Base-by-base conservation (phyloP, 2,329 filamentous ascomycete species). In the Colletotrichum brevisporum region DNA sequence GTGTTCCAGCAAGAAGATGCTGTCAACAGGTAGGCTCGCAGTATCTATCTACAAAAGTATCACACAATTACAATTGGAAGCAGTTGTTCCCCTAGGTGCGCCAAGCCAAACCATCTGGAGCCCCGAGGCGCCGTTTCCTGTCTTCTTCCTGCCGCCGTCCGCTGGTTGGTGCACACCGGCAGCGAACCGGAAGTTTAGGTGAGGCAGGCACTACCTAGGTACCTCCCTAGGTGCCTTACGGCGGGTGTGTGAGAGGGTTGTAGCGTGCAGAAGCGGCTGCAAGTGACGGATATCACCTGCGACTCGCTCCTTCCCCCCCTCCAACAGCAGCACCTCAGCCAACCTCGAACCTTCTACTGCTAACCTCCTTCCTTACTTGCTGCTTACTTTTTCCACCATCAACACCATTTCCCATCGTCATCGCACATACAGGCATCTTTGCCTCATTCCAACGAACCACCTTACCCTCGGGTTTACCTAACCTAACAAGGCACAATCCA, bases 201-300 rank as follows among this genome's bases (percentile, higher is more conserved):
- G 18, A 48, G 45, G 45, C 18, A 48, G n/a, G 18, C 9, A n/a
- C 13, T 43, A 43, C 41, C 15, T 43, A 15, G 41, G 16, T 43
- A 15, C 41, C 41, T n/a, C 13, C 41, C 21, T 24, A 24, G 21
- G 21, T 3, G 4, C 21, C 16, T 43, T 43, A 15, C 13, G 16
- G 41, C 41, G 47, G 47, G 47, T 60, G 57, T 52, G 57, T 47
- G 18, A 51, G 16, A 36, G 56, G 39, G 56, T 51, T 59, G 56
- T 45, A 59, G 56, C 21, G n/a, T 60, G 57, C 57, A 60, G 57
- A 59, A 59, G 56, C 56, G 56, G 39, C 55, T 59, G 56, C 56
- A 50, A 58, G 61, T 50, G 18, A 48, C 51, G 52, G 53, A 57
- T 51, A 45, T 50, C 54, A 47, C 54, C 55, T 59, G 31, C 31